Base-by-base conservation (phyloP, 2,329 filamentous ascomycete genomes). In the Aspergillus sp. region DNA sequence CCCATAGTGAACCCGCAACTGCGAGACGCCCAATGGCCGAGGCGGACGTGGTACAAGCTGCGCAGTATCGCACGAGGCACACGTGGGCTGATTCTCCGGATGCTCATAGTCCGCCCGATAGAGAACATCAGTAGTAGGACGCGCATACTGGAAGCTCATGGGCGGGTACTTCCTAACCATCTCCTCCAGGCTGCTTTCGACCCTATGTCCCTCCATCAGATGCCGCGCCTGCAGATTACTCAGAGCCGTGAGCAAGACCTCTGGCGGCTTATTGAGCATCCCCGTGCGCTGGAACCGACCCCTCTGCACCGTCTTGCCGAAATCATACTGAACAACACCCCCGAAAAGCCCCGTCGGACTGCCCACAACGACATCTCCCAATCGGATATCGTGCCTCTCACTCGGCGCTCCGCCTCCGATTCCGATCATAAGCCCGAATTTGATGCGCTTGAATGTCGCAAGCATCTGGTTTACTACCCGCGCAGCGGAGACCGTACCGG, bases 321-420 rank as follows among this genome's bases (percentile, higher is more conserved):
- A 58, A 46, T 72, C 66, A 11, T 67, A 70, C 13, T 69, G 65
- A 11, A 71, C 49, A 7, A 71, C 68, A 7, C 68, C 66, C 11
- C 56, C 60, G 7, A 25, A 56, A 0, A 48, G 17, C 5, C 31
- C 47, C 3, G 56, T 60, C 17, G 64, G 65, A 9, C 28, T 55
- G 17, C 64, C 62, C 3, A 65, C 63, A 1, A 69, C 52, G 60
- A 69, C 52, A 60, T 69, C 65, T 3, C 64, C 65, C 6, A 66
- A 57, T 11, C 70, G 13, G 6, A 67, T 64, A 62, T 66, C 66
- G 25, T 7, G n/a, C 13, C 19, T 22, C 2, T 23, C n/a, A 13
- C 57, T 57, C 1, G 66, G 63, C 1, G 47, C 54, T 1, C 65
- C 65, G 3, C 65, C 66, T 0, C 61, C 66, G 17, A 68, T 61